phyloP scores from a whole-genome alignment of 345 rosid genomes.

The Carallia pectinifolia region DNA sequence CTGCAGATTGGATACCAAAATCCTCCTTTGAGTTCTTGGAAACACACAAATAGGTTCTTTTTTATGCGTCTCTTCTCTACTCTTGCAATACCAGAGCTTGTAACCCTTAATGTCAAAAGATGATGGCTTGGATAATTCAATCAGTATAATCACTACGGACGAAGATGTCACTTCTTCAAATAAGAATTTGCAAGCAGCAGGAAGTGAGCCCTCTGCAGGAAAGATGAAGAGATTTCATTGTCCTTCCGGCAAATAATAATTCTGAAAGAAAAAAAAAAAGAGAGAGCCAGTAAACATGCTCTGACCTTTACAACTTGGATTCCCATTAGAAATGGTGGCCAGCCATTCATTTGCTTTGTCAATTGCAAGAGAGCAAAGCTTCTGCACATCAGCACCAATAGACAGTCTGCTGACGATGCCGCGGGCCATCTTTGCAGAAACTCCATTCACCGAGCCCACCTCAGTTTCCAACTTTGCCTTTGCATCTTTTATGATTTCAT shows the following conservation, averaged over 20 bases:
- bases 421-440: conserved; percentile 69
- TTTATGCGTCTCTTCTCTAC: conserved; percentile 53
- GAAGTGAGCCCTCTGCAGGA: conserved; percentile 53
- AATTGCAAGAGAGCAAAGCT: conserved; percentile 69
- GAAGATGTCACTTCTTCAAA: conserved; percentile 77
- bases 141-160: conserved; percentile 54
- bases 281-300: background rate
- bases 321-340: conserved; percentile 31
- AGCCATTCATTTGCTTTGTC: conserved; percentile 66
- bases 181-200: conserved; percentile 76
- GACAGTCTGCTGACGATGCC: conserved; percentile 92
- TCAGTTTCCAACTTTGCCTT: conserved; percentile 79
- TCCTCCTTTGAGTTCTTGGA: conserved; percentile 69
- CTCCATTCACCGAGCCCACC: conserved; percentile 70
- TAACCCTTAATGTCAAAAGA: conserved; percentile 66
- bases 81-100: conserved; percentile 87
- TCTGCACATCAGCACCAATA: conserved; percentile 68
- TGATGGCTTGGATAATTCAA: conserved; percentile 51
- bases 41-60: conserved; percentile 58
- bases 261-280: background rate
- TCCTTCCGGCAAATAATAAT: conserved; percentile 7
- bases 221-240: conserved; percentile 7
- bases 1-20: conserved; percentile 69
- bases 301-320: conserved; percentile 58
- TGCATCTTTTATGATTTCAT: conserved; percentile 59